Percentiles rank a stretch among this genome's conserved stretches.
phyloP scores from a whole-genome alignment of 2,329 filamentous ascomycete species.

The Grosmannia serpens region DNA sequence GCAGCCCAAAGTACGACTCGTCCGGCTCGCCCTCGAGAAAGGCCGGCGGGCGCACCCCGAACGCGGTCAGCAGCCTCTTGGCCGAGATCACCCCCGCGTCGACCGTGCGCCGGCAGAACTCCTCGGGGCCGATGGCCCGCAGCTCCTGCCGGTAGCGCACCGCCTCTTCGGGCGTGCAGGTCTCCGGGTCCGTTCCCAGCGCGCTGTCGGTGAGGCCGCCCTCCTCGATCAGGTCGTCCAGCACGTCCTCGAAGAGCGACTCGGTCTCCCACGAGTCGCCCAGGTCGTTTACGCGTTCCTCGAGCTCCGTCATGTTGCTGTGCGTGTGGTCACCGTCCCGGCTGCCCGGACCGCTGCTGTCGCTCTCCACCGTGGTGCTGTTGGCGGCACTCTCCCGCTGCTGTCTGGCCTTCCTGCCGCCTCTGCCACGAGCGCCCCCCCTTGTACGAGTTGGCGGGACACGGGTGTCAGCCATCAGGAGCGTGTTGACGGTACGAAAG shows the following conservation, averaged over 20 bases:
- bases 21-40: conserved; percentile 66
- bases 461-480: background rate
- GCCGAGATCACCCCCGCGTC: conserved; percentile 58
- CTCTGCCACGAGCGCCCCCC: background rate
- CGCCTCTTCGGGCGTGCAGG: conserved; percentile 59
- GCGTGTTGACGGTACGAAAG: background rate
- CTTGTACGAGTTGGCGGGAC: background rate
- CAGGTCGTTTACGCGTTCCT: conserved; percentile 39
- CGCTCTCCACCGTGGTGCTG: background rate
- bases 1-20: conserved; percentile 60
- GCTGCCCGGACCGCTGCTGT: background rate
- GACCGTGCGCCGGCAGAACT: conserved; percentile 65
- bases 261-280: conserved; percentile 51
- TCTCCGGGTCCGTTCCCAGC: conserved; percentile 27
- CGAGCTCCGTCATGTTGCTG: conserved; percentile 27
- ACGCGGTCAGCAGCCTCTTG: conserved; percentile 77
- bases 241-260: conserved; percentile 50
- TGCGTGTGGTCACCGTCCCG: background rate
- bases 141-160: conserved; percentile 57
- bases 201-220: conserved; percentile 29
- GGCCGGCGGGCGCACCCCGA: conserved; percentile 61
- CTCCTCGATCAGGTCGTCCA: conserved; percentile 46
- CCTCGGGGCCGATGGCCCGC: conserved; percentile 62
- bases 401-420: background rate
- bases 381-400: background rate